Evolutionary conservation across 768 basidiomycete species (phyloP).

Genomic region (Podaxis sp.): DNA sequence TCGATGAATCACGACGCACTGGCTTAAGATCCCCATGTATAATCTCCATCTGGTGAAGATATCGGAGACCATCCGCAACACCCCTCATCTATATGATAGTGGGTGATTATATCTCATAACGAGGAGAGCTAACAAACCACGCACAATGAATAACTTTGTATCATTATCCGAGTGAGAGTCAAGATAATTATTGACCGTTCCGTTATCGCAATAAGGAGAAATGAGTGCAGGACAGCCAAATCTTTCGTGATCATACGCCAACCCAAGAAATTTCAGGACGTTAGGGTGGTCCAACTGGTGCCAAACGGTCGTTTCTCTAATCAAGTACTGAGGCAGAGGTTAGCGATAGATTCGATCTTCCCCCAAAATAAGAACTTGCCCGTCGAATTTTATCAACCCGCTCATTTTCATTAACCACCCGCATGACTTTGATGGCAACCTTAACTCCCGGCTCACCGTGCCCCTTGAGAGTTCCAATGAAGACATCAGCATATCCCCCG

Average conservation of each 20-base stretch:
- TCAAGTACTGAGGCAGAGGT: neutral
- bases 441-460: neutral
- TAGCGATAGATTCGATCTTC: neutral
- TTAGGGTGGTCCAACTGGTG: slow-evolving; percentile 16
- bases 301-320: slow-evolving; percentile 16
- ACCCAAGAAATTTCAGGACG: slow-evolving; percentile 17
- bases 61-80: neutral
- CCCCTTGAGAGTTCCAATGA: neutral
- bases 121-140: neutral
- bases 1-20: neutral
- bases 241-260: neutral
- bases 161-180: neutral
- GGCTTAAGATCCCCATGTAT: slow-evolving; percentile 8
- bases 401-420: neutral
- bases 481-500: neutral
- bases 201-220: slow-evolving; percentile 1
- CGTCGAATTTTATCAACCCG: neutral
- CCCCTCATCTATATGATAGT: neutral
- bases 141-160: neutral
- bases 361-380: neutral
- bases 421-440: slow-evolving; percentile 1
- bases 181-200: neutral
- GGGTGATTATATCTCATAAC: neutral
- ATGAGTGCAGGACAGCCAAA: neutral
- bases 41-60: neutral